Evolutionary conservation across 441 rosid species (phyloP), one percentile per base, ranked within the genome.

Genomic region (Croton laevigatus): DNA sequence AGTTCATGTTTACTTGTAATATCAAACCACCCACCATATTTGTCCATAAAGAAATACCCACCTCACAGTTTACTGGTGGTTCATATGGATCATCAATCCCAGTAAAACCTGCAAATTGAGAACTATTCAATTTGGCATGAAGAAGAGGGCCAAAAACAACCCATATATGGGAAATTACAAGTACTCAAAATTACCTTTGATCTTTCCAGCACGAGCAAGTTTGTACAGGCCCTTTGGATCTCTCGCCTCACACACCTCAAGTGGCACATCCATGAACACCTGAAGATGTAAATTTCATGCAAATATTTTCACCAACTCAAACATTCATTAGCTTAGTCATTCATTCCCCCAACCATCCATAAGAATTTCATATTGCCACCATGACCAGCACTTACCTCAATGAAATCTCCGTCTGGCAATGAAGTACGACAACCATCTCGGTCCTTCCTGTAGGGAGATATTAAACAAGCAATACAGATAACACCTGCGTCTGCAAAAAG

Each of bases 11-110:
- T 23, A 57, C n/a, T 57, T 20, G 59, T 17, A 57, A 11, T 27
- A 23, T 27, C 38, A 57, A 22, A 23, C 61, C 32, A 57, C 4
- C 69, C 34, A 17, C 57, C 48, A 69, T 48, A 13, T 51, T 72
- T 66, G 8, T 59, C 61, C 36, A 37, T 72, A 34, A 60, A 34
- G 16, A 49, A 22, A 69, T 36, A 76, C 72, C 22, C 81, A 91
- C 97, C 96, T 93, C 98, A 69, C 94, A 83, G 36, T 86, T 82
- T 71, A 82, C 60, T 3, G 98, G 98, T 3, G 91, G 83, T 74
- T 93, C 97, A 59, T 93, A 91, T 5, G 96, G 94, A 66, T 93
- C 98, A 76, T 93, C 97, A 61, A 91, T 85, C 42, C 98, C 97
- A 10, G 98, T 91, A 82, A 93, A 91, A 64, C 98, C 98, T 93